Conservation (phyloP, 2,329 filamentous ascomycete genomes). For the Monosporascus sp. region DNA sequence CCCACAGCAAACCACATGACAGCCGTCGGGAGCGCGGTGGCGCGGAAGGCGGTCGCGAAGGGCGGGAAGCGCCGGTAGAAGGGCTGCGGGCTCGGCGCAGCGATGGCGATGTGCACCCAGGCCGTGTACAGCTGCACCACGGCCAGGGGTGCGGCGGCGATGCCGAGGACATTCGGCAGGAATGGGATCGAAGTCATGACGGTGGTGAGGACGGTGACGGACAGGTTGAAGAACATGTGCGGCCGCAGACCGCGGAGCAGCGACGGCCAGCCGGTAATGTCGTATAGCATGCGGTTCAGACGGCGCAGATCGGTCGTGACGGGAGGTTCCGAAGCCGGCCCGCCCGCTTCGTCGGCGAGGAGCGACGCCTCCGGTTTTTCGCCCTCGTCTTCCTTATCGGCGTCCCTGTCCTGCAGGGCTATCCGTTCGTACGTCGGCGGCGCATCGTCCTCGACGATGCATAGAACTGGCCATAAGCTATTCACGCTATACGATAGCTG, state of each 20-base stretch:
- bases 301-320: constrained; percentile 44
- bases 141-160: constrained; percentile 51
- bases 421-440: neutral
- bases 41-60: constrained; percentile 55
- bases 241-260: constrained; percentile 62
- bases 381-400: neutral
- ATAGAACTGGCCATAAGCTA: neutral
- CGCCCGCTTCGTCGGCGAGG: neutral
- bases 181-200: constrained; percentile 34
- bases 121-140: constrained; percentile 63
- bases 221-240: constrained; percentile 31
- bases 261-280: constrained; percentile 55
- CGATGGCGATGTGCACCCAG: constrained; percentile 81
- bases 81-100: constrained; percentile 52
- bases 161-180: constrained; percentile 39
- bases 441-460: neutral
- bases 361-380: neutral
- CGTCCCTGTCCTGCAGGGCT: neutral
- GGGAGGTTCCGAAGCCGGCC: constrained; percentile 14
- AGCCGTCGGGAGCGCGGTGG: constrained; percentile 62
- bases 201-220: constrained; percentile 30
- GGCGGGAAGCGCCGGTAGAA: constrained; percentile 65
- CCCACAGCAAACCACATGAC: constrained; percentile 52
- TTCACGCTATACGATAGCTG: neutral
- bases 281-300: constrained; percentile 48